Conservation (phyloP, 2,329 filamentous ascomycete species). For the Penicillium capsulatum region DNA sequence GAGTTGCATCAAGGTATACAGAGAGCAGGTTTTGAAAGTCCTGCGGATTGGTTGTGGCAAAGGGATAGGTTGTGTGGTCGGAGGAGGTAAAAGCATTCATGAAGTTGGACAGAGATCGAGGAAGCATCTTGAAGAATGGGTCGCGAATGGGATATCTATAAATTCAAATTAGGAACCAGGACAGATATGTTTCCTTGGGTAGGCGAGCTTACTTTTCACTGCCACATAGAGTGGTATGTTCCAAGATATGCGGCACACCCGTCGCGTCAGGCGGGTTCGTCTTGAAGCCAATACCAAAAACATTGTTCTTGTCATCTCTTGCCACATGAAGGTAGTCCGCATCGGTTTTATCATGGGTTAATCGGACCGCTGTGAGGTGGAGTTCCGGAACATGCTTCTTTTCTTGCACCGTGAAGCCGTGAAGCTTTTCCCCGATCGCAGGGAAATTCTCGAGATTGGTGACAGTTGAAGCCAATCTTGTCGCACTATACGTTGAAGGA, state of each 20-base stretch:
- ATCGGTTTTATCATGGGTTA: slow-evolving; percentile 91
- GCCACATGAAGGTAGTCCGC: slow-evolving; percentile 95
- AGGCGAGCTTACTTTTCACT: slow-evolving; percentile 68
- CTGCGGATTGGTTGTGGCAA: slow-evolving; percentile 91
- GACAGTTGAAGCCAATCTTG: slow-evolving; percentile 53
- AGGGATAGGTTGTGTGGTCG: slow-evolving; percentile 96
- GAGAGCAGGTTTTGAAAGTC: slow-evolving; percentile 96
- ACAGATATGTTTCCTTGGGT: background rate
- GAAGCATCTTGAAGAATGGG: slow-evolving; percentile 99
- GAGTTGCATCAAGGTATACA: slow-evolving; percentile 91
- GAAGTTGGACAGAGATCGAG: slow-evolving; percentile 95
- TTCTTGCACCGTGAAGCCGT: slow-evolving; percentile 87
- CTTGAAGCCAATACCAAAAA: slow-evolving; percentile 98
- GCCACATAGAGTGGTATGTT: slow-evolving; percentile 94
- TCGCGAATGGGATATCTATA: slow-evolving; percentile 89
- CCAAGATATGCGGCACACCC: slow-evolving; percentile 91
- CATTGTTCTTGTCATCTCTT: slow-evolving; percentile 95
- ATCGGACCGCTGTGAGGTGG: slow-evolving; percentile 81
- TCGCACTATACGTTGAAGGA: slow-evolving; percentile 14
- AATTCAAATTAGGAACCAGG: slow-evolving; percentile 10
- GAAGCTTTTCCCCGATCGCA: slow-evolving; percentile 74
- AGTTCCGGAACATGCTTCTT: slow-evolving; percentile 92
- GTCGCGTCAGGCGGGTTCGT: slow-evolving; percentile 97
- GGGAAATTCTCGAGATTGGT: slow-evolving; percentile 74
- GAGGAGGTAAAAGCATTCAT: slow-evolving; percentile 99